phyloP scores from a whole-genome alignment of 305 asterid genomes.

The Monarda citriodora region DNA sequence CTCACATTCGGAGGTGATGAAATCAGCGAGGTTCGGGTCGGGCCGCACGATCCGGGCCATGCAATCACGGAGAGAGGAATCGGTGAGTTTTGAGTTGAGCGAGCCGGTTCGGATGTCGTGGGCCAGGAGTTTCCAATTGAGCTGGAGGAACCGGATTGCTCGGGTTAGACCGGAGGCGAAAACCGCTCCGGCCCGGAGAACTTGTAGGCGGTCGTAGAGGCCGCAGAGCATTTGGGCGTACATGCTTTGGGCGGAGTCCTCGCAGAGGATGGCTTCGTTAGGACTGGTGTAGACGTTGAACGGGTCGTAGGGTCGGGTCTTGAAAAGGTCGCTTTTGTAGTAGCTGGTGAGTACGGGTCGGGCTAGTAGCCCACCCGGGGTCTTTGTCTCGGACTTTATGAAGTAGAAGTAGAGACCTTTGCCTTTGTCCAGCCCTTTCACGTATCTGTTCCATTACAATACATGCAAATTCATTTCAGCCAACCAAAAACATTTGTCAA shows the following conservation, averaged over 20 bases:
- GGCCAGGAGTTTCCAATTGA: conserved; percentile 26
- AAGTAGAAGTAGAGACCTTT: conserved; percentile 25
- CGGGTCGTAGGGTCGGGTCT: conserved; percentile 22
- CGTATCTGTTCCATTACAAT: conserved; percentile 21
- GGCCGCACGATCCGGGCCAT: conserved; percentile 26
- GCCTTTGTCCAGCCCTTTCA: conserved; percentile 32
- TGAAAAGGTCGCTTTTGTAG: conserved; percentile 35
- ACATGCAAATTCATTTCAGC: not conserved
- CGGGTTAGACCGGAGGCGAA: conserved; percentile 31
- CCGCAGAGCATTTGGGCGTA: conserved; percentile 44
- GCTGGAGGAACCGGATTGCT: conserved; percentile 28
- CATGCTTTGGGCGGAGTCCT: conserved; percentile 35
- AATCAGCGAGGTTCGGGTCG: conserved; percentile 29
- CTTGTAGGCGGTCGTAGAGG: conserved; percentile 28
- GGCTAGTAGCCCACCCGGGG: conserved; percentile 34
- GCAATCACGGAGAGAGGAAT: conserved; percentile 16
- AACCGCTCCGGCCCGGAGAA: conserved; percentile 26
- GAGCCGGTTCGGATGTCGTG: conserved; percentile 36
- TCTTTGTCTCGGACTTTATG: conserved; percentile 27
- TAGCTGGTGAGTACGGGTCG: conserved; percentile 30
- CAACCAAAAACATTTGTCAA: no score
- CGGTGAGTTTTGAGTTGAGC: conserved; percentile 20
- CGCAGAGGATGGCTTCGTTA: conserved; percentile 29
- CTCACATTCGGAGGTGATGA: conserved; percentile 21
- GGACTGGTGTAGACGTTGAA: conserved; percentile 34